Conservation (phyloP, 805 yeast genomes). For the Peterozyma toletana region DNA sequence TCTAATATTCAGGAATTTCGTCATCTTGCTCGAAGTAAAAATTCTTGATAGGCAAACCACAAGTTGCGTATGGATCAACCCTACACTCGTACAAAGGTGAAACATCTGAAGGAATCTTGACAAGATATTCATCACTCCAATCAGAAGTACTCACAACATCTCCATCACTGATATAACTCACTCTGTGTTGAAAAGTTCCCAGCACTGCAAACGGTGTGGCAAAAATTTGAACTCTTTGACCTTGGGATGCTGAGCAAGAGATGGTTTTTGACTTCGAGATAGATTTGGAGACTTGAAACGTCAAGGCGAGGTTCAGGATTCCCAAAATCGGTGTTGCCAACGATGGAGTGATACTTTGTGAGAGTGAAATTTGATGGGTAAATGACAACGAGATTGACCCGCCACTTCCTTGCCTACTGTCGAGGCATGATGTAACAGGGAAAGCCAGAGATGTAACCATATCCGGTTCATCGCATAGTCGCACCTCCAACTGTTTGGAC, state of each 20-base stretch:
- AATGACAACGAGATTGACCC: conserved; percentile 2
- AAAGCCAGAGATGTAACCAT: background rate
- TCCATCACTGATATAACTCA: background rate
- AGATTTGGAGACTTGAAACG: conserved; percentile 1
- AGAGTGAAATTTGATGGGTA: background rate
- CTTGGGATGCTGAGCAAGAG: conserved; percentile 5
- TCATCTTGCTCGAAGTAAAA: no score
- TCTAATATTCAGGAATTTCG: no score
- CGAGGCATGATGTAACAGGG: conserved; percentile 8
- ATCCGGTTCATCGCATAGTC: background rate
- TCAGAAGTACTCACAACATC: background rate
- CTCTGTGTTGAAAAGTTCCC: conserved; percentile 3
- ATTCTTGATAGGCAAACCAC: background rate
- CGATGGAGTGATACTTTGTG: background rate
- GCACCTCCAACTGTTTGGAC: conserved; percentile 1
- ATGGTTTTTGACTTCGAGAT: background rate
- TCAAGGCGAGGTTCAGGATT: background rate
- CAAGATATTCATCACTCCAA: conserved; percentile 2
- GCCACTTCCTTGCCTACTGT: conserved; percentile 5
- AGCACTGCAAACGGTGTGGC: conserved; percentile 6
- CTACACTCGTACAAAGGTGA: conserved; percentile 7
- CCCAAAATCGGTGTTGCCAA: conserved; percentile 2
- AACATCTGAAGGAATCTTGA: conserved; percentile 2
- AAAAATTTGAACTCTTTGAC: conserved; percentile 9
- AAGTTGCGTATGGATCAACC: conserved; percentile 3